phyloP scores from a whole-genome alignment of 768 basidiomycete genomes.

The Leucocoprinus leucothites region DNA sequence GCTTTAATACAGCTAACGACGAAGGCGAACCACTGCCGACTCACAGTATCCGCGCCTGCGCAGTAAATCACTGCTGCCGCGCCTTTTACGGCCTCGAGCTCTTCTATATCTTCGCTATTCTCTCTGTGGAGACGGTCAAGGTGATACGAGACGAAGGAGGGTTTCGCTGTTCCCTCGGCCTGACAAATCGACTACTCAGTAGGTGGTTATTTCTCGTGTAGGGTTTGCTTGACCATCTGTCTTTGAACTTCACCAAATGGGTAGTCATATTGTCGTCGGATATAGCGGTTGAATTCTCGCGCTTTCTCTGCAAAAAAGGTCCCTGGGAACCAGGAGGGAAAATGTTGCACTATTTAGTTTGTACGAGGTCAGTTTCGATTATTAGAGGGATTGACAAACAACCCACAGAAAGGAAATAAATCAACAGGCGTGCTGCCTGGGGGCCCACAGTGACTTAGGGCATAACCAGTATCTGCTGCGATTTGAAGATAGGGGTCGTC shows the following conservation, averaged over 20 bases:
- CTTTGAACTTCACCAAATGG: slow-evolving; percentile 11
- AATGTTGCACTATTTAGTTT: neutral
- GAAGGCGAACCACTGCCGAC: neutral
- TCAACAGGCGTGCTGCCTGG: slow-evolving; percentile 7
- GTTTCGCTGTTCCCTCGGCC: slow-evolving; percentile 28
- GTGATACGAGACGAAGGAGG: slow-evolving; percentile 47
- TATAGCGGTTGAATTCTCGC: neutral
- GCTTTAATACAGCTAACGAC: neutral
- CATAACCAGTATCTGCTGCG: neutral
- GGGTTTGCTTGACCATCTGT: slow-evolving; percentile 8
- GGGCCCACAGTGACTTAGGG: slow-evolving; percentile 5
- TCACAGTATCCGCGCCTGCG: slow-evolving; percentile 8
- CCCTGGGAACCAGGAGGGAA: slow-evolving; percentile 9
- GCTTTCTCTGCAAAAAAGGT: neutral
- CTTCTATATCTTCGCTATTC: neutral
- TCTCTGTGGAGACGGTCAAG: slow-evolving; percentile 31
- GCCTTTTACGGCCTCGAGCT: neutral
- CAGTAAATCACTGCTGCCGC: neutral
- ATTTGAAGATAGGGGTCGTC: neutral
- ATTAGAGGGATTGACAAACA: too few species aligned
- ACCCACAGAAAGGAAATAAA: slow-evolving; percentile 7
- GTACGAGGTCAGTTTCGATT: neutral
- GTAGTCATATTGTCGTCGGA: neutral
- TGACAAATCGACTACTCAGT: neutral
- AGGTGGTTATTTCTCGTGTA: neutral